Evolutionary conservation across 23 red algal species (phyloP).

Genomic region (Cyanidioschyzon merolae): DNA sequence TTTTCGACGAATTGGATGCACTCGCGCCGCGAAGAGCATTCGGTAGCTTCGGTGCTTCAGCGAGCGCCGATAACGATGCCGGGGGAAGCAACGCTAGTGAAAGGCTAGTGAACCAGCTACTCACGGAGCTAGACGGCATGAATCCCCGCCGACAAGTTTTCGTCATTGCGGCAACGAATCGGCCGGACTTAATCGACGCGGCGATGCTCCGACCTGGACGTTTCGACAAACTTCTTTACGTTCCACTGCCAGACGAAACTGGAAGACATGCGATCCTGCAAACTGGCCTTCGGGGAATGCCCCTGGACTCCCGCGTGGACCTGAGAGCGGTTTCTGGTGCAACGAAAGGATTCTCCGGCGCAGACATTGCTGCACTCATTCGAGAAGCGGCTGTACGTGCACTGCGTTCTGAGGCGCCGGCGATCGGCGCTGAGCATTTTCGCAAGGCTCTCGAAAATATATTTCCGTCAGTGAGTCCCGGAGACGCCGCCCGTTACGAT

Average conservation of each 20-base stretch:
- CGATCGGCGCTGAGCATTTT: constrained; percentile 49
- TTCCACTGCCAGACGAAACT: constrained; percentile 48
- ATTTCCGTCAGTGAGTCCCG: constrained; percentile 49
- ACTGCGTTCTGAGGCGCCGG: constrained; percentile 24
- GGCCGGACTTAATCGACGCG: constrained; percentile 91
- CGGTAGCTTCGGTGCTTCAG: background rate
- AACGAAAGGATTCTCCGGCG: constrained; percentile 58
- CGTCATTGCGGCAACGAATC: constrained; percentile 83
- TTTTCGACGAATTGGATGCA: constrained; percentile 98
- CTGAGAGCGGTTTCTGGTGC: constrained; percentile 20
- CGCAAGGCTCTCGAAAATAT: constrained; percentile 43
- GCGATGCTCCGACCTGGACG: constrained; percentile 92
- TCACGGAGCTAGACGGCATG: constrained; percentile 97
- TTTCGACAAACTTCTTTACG: constrained; percentile 89
- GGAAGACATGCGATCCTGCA: constrained; percentile 51
- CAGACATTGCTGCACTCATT: constrained; percentile 55
- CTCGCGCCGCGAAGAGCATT: constrained; percentile 60
- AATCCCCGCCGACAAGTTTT: constrained; percentile 55
- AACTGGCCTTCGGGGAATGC: constrained; percentile 33
- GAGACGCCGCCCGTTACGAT: constrained; percentile 48
- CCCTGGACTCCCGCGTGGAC: constrained; percentile 32
- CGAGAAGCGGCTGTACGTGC: constrained; percentile 48
- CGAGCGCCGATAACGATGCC: constrained; percentile 19
- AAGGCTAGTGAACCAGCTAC: constrained; percentile 87
- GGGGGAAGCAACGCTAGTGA: constrained; percentile 37